Evolutionary conservation across 805 yeast genomes (phyloP), one percentile per base, ranked within the genome.

Genomic region (Lachancea quebecensis): DNA sequence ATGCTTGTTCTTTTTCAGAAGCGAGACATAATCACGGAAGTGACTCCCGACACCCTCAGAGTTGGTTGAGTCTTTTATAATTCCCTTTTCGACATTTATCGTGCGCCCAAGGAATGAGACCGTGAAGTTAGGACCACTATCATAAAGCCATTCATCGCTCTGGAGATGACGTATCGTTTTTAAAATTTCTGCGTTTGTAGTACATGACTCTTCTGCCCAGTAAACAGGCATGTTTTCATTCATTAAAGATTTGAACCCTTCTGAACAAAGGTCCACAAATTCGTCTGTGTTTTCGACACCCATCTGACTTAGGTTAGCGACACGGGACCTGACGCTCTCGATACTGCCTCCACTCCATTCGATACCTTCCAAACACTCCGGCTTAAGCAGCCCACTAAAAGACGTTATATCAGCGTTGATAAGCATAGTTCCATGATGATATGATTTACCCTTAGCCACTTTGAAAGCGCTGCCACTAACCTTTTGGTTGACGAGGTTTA

Each of bases 341-440:
- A 91, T 87, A 9, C 82, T 77, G 30, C 70, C 65, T 34, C 71
- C 66, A 12, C 56, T 64, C 44, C 79, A 64, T 15, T 62, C 69
- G 1, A 82, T 69, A 1, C 78, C 79, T 3, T 63, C 52, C 1
- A 64, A 50, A 10, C 66, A 63, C 36, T 71, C 73, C 12, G 81
- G 68, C 31, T 74, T 72, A 47, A 93, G 68, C 11, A 87, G 60
- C n/a, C 76, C 69, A 1, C 80, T 69, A 47, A 93, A 69, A 0
- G 72, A 64, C n/a, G 70, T 71, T 21, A 93, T 65, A 33, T 80
- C 70, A 35, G 95, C 80, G 44, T 76, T 67, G 18, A 93, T 68
- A 7, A 93, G 70, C 96, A 93, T 86, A 0, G 99, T 93, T 0
- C 97, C 99, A 67, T 93, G 99, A 60, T 93, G 99, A 53, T 90